Conservation (phyloP, 2,329 filamentous ascomycete genomes). For the Penicillium sp. region DNA sequence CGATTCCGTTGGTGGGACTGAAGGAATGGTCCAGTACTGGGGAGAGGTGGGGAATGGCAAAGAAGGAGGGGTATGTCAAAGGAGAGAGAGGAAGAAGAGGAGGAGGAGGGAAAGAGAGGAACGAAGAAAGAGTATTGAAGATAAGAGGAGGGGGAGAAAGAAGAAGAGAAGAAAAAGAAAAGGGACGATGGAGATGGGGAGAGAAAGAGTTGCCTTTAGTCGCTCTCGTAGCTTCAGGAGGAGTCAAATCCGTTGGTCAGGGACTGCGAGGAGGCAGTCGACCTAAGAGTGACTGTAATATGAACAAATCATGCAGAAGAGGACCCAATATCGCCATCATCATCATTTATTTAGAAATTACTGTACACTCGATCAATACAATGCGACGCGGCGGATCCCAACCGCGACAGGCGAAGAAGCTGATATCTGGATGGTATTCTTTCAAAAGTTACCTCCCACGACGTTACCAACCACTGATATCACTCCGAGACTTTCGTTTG, state of each 20-base stretch:
- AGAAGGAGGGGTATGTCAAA: constrained; percentile 25
- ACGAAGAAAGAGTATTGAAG: constrained; percentile 25
- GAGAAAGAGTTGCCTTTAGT: constrained; percentile 17
- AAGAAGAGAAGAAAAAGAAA: constrained; percentile 19
- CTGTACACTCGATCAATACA: neutral
- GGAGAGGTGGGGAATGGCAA: constrained; percentile 43
- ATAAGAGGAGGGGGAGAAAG: constrained; percentile 10
- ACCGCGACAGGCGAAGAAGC: constrained; percentile 24
- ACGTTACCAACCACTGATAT: constrained; percentile 8
- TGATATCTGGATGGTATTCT: constrained; percentile 6
- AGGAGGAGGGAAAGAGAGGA: constrained; percentile 22
- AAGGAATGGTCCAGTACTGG: constrained; percentile 48
- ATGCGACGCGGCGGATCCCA: constrained; percentile 19
- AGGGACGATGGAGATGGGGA: constrained; percentile 15
- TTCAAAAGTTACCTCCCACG: constrained; percentile 1
- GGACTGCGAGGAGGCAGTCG: neutral
- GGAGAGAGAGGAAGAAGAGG: constrained; percentile 23
- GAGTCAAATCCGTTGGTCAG: constrained; percentile 5
- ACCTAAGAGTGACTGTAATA: constrained; percentile 12
- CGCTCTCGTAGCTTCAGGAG: constrained; percentile 10
- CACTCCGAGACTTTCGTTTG: constrained; percentile 11
- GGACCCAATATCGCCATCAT: constrained; percentile 4
- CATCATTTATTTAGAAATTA: neutral
- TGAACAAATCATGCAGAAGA: constrained; percentile 6
- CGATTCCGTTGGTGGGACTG: constrained; percentile 32